Conservation (phyloP, 1,284 basidiomycete species). For the Xerocomus amazonicus region DNA sequence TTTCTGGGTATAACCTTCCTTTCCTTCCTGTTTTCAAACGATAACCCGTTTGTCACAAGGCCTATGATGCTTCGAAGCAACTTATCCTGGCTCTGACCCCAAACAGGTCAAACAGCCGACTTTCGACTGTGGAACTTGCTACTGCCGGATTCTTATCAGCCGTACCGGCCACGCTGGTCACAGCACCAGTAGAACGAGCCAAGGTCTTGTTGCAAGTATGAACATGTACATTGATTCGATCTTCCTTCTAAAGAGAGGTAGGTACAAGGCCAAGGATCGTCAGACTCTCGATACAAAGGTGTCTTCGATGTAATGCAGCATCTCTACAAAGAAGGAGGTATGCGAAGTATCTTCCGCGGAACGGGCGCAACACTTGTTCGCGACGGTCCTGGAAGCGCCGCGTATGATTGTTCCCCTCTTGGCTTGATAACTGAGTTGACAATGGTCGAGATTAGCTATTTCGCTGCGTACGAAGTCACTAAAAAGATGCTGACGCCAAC, state of each 20-base stretch:
- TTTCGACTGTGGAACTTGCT: slow-evolving; percentile 85
- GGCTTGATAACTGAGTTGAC: slow-evolving; percentile 2
- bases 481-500: slow-evolving; percentile 84
- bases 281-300: slow-evolving; percentile 79
- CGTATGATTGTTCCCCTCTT: slow-evolving; percentile 49
- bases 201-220: slow-evolving; percentile 91
- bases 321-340: slow-evolving; percentile 92
- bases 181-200: slow-evolving; percentile 94
- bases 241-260: slow-evolving; percentile 28
- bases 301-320: slow-evolving; percentile 90
- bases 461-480: slow-evolving; percentile 93
- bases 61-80: slow-evolving; percentile 92
- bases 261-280: slow-evolving; percentile 86
- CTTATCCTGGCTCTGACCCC: slow-evolving; percentile 75
- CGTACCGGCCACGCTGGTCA: slow-evolving; percentile 87
- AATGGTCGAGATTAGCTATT: slow-evolving; percentile 62
- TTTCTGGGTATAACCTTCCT: slow-evolving; percentile 76
- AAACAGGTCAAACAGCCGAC: slow-evolving; percentile 56
- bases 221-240: slow-evolving; percentile 5
- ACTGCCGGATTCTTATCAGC: slow-evolving; percentile 94
- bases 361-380: slow-evolving; percentile 89
- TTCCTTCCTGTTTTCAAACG: neutral
- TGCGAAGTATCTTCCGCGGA: slow-evolving; percentile 91
- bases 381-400: slow-evolving; percentile 96
- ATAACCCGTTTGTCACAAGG: slow-evolving; percentile 45